Conservation (phyloP, 2,329 filamentous ascomycete species). For the Exophiala sp. region DNA sequence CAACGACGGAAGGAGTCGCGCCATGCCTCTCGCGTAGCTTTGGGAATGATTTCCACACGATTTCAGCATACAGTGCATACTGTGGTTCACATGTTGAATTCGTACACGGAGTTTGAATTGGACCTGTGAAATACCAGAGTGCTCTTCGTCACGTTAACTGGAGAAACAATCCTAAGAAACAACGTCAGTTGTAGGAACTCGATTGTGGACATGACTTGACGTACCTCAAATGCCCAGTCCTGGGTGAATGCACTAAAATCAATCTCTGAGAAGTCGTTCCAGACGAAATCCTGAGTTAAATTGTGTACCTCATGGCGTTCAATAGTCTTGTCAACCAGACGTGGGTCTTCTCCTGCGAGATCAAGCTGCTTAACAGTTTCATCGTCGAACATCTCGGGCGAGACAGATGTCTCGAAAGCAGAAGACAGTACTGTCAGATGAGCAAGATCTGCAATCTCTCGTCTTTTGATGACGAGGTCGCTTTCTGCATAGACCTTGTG, state of each 20-base stretch:
- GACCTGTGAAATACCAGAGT: no score
- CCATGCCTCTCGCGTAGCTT: no score
- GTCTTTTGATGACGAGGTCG: no score
- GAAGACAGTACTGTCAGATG: not conserved
- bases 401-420: not conserved
- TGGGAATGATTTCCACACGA: no score
- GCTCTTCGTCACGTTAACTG: no score
- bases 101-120: no score
- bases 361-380: constrained; percentile 9
- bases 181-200: no score
- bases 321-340: constrained; percentile 8
- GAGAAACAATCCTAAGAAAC: no score
- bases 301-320: constrained; percentile 4
- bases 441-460: not conserved
- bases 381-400: constrained; percentile 9
- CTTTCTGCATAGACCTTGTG: no score
- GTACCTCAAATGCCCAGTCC: not conserved
- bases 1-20: no score
- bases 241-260: not conserved
- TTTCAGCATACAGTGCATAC: no score
- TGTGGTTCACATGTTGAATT: no score
- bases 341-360: constrained; percentile 6
- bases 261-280: not conserved
- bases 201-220: constrained; percentile 36
- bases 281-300: not conserved